Conservation (phyloP, 345 rosid species). For the Pistacia integerrima region DNA sequence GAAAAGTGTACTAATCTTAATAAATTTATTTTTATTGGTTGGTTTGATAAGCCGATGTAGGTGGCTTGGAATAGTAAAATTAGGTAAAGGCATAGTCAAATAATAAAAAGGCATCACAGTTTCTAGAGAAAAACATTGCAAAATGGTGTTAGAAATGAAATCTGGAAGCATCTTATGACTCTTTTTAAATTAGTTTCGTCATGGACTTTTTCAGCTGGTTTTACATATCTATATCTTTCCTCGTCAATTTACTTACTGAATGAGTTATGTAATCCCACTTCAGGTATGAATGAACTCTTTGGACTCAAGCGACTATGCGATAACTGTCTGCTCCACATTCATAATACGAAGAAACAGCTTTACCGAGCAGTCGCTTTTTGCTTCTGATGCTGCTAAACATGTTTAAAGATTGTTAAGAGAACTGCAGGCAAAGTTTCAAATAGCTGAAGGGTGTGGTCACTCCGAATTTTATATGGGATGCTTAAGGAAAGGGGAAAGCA, state of each 20-base stretch:
- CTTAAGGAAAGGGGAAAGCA: no score
- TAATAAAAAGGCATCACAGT: not conserved
- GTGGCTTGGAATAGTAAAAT: not conserved
- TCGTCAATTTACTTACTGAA: not conserved
- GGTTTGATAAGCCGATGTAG: no score
- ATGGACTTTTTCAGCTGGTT: rapidly evolving
- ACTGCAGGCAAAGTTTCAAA: not conserved
- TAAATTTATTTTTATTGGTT: no score
- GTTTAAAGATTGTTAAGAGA: not conserved
- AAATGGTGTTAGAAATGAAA: not conserved
- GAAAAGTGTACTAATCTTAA: no score
- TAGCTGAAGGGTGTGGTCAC: not conserved
- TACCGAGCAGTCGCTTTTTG: not conserved
- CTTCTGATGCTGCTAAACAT: not conserved
- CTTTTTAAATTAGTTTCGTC: not conserved
- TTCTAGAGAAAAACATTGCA: not conserved
- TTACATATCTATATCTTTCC: not conserved
- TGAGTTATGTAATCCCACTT: not conserved
- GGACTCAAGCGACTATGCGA: not conserved
- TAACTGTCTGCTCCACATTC: not conserved
- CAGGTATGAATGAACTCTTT: not conserved
- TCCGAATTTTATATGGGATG: no score
- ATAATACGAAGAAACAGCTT: not conserved
- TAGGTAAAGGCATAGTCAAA: not conserved
- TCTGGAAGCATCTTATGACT: not conserved